Conservation (phyloP, 352 stramenopile genomes). For the Phytophthora fragariaefolia region DNA sequence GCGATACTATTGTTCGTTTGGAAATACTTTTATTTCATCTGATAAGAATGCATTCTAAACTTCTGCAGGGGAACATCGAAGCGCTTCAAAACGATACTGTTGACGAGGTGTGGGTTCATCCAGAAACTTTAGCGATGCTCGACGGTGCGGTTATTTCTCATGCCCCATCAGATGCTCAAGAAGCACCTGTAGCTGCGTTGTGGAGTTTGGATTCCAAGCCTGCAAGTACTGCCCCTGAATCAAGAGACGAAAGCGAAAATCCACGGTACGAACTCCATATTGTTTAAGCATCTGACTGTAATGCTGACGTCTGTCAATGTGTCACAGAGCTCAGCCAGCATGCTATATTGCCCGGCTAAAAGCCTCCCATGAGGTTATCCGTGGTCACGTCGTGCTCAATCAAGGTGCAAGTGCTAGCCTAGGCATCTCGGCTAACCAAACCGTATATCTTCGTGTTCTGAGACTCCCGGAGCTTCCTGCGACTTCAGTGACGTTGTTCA, state of each 20-base stretch:
- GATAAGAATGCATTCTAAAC: background rate
- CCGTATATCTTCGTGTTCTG: slow-evolving; percentile 58
- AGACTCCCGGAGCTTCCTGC: slow-evolving; percentile 53
- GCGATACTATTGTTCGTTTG: background rate
- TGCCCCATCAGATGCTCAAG: slow-evolving; percentile 38
- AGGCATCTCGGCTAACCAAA: slow-evolving; percentile 22
- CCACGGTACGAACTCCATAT: slow-evolving; percentile 9
- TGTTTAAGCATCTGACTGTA: background rate
- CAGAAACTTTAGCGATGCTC: slow-evolving; percentile 60
- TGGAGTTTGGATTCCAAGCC: slow-evolving; percentile 35
- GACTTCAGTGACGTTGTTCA: slow-evolving; percentile 36
- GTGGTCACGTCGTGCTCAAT: slow-evolving; percentile 49
- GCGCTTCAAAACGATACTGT: slow-evolving; percentile 35
- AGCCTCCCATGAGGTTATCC: slow-evolving; percentile 41
- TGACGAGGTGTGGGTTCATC: slow-evolving; percentile 78
- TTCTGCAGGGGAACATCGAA: slow-evolving; percentile 28
- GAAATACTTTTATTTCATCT: too few species aligned
- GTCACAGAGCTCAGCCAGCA: slow-evolving; percentile 18
- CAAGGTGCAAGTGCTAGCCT: slow-evolving; percentile 23
- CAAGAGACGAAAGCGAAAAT: slow-evolving; percentile 18
- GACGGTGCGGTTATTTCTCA: slow-evolving; percentile 55
- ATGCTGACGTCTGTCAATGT: too few species aligned
- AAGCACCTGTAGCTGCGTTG: slow-evolving; percentile 47
- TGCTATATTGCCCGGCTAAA: slow-evolving; percentile 55
- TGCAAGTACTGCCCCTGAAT: slow-evolving; percentile 3